Conservation (phyloP, 2,329 filamentous ascomycete genomes). For the Colletotrichum sp. region DNA sequence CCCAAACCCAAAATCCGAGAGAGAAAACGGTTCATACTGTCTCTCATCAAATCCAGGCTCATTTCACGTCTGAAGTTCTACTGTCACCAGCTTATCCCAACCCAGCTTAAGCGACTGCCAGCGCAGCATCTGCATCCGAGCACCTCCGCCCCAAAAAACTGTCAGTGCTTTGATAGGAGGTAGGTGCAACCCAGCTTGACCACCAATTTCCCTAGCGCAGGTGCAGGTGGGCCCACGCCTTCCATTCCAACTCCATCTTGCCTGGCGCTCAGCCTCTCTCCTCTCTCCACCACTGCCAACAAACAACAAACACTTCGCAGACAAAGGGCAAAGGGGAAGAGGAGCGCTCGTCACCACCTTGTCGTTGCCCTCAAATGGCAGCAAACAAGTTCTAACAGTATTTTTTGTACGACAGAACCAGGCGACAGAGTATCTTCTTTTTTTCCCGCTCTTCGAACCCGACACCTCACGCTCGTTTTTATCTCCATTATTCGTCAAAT, state of each 20-base stretch:
- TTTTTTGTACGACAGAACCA: not conserved
- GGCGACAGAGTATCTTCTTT: slow-evolving; percentile 6
- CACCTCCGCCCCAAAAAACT: not conserved
- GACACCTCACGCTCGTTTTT: slow-evolving; percentile 17
- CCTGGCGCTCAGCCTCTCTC: slow-evolving; percentile 19
- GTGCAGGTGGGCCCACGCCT: slow-evolving; percentile 12
- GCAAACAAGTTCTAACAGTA: slow-evolving; percentile 16
- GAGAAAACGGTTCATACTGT: not conserved
- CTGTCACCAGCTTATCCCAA: not conserved
- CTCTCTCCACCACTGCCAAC: slow-evolving; percentile 11
- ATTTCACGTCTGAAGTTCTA: not conserved
- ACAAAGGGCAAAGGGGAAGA: slow-evolving; percentile 12
- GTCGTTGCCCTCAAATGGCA: slow-evolving; percentile 7
- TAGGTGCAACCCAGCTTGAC: slow-evolving; percentile 13
- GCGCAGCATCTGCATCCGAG: not conserved
- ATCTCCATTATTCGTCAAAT: not conserved
- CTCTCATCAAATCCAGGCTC: not conserved
- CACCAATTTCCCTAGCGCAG: slow-evolving; percentile 20
- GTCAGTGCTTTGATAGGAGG: slow-evolving; percentile 20
- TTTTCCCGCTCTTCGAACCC: not conserved
- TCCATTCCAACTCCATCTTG: slow-evolving; percentile 18
- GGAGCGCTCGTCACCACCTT: not conserved
- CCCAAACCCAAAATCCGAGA: not conserved
- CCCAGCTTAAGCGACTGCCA: not conserved
- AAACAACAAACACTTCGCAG: slow-evolving; percentile 18